Conservation (phyloP, 192 early-diverging fungal genomes). For the Umbelopsis isabellina region DNA sequence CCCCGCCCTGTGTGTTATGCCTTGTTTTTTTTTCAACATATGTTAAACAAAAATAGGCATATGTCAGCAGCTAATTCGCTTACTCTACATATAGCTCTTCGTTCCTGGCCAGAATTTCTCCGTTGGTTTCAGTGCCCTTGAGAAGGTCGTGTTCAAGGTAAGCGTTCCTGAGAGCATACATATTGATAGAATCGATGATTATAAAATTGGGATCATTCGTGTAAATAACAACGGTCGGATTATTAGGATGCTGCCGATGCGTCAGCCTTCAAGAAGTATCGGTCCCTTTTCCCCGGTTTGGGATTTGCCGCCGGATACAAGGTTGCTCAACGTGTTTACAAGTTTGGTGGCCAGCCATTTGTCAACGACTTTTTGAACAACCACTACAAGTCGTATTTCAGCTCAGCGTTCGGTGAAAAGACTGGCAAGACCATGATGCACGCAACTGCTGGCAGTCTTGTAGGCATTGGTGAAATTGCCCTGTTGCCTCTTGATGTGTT, state of each 20-base stretch:
- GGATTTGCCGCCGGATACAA: slow-evolving; percentile 99
- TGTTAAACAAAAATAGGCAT: neutral
- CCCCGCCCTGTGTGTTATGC: too few species aligned
- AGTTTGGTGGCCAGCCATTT: slow-evolving; percentile 98
- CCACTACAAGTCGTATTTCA: slow-evolving; percentile 79
- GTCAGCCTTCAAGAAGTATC: slow-evolving; percentile 79
- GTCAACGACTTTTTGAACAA: slow-evolving; percentile 91
- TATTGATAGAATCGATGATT: neutral
- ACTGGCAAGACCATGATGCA: slow-evolving; percentile 97
- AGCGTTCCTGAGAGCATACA: neutral
- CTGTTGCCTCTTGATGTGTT: slow-evolving; percentile 95
- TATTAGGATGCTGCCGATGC: slow-evolving; percentile 73
- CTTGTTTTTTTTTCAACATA: too few species aligned
- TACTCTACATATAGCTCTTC: slow-evolving; percentile 57
- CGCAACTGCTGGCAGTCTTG: slow-evolving; percentile 93
- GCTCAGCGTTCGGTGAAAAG: slow-evolving; percentile 86
- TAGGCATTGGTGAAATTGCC: slow-evolving; percentile 97
- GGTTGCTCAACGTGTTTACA: slow-evolving; percentile 96
- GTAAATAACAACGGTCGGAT: neutral
- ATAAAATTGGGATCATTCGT: too few species aligned
- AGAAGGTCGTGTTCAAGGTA: slow-evolving; percentile 90
- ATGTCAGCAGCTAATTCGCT: neutral
- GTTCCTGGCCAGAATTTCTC: slow-evolving; percentile 63
- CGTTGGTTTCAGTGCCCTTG: slow-evolving; percentile 70
- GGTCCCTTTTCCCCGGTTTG: slow-evolving; percentile 95